These are phyloP conservation scores for Effrenium voratum DNA, from an alignment of 73 alveolate species.

Conservation along the genomic window DNA sequence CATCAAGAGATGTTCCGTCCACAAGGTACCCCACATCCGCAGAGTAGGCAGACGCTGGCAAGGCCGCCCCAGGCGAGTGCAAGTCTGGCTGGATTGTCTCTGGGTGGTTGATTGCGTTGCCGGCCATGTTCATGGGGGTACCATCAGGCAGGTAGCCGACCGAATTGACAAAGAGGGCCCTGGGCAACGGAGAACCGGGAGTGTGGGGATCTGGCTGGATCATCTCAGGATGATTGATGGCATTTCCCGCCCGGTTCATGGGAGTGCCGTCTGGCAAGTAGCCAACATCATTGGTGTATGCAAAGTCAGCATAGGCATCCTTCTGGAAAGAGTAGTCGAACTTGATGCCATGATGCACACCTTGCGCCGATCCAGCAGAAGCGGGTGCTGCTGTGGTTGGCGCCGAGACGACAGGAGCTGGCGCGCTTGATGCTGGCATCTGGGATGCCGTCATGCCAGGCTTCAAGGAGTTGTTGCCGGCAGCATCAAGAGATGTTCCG, in stretches of 20 bases:
- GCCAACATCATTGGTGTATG: constrained; percentile 15
- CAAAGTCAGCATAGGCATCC: too few relatives aligned
- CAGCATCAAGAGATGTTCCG: too few relatives aligned
- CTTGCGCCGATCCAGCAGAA: neutral
- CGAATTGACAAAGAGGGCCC: constrained; percentile 15
- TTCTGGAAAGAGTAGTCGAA: neutral
- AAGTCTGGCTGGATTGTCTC: too few relatives aligned
- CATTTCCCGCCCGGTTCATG: constrained; percentile 28
- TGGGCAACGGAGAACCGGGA: constrained; percentile 28
- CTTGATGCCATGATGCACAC: neutral
- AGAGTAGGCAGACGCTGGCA: neutral
- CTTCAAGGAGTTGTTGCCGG: too few relatives aligned
- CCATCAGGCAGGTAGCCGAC: too few relatives aligned
- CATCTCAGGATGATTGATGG: constrained; percentile 11
- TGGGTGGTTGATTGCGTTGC: too few relatives aligned
- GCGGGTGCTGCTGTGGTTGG: neutral
- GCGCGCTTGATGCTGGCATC: too few relatives aligned
- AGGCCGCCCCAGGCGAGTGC: neutral
- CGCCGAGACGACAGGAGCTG: neutral
- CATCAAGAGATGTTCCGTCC: too few relatives aligned
- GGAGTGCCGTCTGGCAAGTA: constrained; percentile 20
- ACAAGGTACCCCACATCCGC: too few relatives aligned
- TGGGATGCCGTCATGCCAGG: too few relatives aligned
- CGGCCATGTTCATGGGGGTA: too few relatives aligned
- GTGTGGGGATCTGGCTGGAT: constrained; percentile 27